Base-by-base conservation (phyloP, 176 grass and related monocot species). In the Cenchrus americanus region DNA sequence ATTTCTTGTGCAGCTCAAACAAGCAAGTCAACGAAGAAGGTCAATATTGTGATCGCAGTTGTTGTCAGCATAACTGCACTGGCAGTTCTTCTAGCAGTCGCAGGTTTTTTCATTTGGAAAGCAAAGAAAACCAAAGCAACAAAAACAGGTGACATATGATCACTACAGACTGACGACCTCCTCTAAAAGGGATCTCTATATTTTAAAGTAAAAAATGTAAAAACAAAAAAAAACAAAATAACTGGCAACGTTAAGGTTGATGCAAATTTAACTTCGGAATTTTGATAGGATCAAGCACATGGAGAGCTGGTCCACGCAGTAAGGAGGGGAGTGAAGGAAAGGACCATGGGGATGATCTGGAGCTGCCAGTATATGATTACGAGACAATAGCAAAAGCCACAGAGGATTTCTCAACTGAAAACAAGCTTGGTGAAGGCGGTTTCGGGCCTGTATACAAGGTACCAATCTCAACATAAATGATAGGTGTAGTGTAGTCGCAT, bases 381-480 rank as follows among this genome's bases (percentile, higher is more conserved):
- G 86, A 80, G 55, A 81, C 43, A 54, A 87, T 94, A 80, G 76
- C 50, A 69, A 46, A 11, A 72, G 89, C 92, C 26, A 89, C 92
- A 17, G 19, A 81, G 2, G 80, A 69, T 42, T 94, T 94, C 83
- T 91, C 88, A 63, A 27, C 51, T 7, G 34, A 49, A 23, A 94
- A 94, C 18, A 94, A 91, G 85, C 86, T 94, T 11, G 92, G 92
- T 42, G 92, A 86, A 63, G 89, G 92, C 7, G 92, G 92, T 15
- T 94, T 91, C 57, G 92, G 92, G 26, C 86, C 89, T 47, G 92
- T 94, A 26, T 91, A 94, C 52, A 91, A 75, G 92, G 92, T 89
- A 83, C 10, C 5, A 23, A 55, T 85, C 17, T 83, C 2, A 62
- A 66, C 9, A 8, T 69, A 67, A 14, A 59, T 59, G 1, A 59